These are phyloP conservation scores for Cryptococcus sp. DNA, from an alignment of 1,284 basidiomycete genomes.

Conservation along the genomic window DNA sequence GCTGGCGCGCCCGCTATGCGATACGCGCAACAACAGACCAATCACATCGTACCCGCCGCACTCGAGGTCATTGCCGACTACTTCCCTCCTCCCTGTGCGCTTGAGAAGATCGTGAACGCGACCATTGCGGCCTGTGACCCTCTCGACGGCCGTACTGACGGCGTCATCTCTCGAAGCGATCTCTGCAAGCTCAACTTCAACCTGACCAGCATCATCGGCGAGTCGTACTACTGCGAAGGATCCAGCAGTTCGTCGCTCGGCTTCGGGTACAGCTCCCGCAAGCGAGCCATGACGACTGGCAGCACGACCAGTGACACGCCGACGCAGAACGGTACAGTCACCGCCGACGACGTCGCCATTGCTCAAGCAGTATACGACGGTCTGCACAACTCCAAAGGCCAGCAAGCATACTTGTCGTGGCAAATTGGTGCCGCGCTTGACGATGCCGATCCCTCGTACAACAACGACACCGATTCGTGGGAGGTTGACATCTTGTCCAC, in stretches of 20 bases:
- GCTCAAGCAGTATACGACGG: conserved; percentile 10
- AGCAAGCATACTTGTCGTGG: conserved; percentile 11
- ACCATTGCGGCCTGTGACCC: conserved; percentile 17
- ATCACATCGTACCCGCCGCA: conserved; percentile 1
- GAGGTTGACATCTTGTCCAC: conserved; percentile 1
- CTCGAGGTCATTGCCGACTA: conserved; percentile 6
- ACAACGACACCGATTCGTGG: conserved; percentile 4
- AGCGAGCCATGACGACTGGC: too few species aligned
- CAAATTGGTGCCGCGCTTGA: conserved; percentile 5
- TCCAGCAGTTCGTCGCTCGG: not conserved
- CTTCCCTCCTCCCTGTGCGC: conserved; percentile 7
- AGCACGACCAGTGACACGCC: not conserved
- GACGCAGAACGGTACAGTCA: conserved; percentile 4
- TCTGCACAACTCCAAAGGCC: conserved; percentile 2
- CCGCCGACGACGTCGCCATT: conserved; percentile 10
- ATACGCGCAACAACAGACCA: conserved; percentile 7
- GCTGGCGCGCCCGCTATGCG: conserved; percentile 41
- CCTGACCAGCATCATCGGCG: conserved; percentile 1
- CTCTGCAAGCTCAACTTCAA: conserved; percentile 15
- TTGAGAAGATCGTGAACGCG: conserved; percentile 9
- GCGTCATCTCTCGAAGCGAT: conserved; percentile 17
- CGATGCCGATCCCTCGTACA: conserved; percentile 9
- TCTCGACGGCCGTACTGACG: conserved; percentile 18
- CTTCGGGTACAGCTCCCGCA: too few species aligned
- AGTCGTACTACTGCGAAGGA: conserved; percentile 1